Percentiles rank a stretch among this genome's conserved stretches.
Evolutionary conservation across 805 yeast genomes (phyloP).

Genomic region (Metschnikowia chrysomelidarum): DNA sequence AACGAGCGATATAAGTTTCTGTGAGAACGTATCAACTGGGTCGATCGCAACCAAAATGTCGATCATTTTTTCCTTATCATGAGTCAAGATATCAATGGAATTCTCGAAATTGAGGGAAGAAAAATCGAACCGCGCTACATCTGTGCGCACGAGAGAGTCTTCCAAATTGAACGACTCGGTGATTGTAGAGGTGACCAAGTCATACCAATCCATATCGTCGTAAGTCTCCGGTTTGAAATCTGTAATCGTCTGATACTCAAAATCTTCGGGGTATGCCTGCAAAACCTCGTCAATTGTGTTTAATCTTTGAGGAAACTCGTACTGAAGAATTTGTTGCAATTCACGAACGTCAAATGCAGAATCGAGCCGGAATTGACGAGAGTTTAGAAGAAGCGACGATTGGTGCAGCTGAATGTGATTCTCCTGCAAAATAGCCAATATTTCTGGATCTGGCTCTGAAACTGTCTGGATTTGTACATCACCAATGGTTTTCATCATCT

Average conservation of each 20-base stretch:
- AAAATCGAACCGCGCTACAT: conserved; percentile 49
- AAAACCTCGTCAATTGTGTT: conserved; percentile 28
- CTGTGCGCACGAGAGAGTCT: conserved; percentile 38
- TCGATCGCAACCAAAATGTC: conserved; percentile 64
- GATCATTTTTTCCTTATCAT: conserved; percentile 34
- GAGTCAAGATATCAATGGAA: conserved; percentile 24
- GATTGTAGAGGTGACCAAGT: conserved; percentile 41
- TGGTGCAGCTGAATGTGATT: conserved; percentile 32
- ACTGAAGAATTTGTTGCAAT: conserved; percentile 39
- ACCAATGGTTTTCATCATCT: conserved; percentile 29
- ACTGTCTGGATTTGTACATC: conserved; percentile 12
- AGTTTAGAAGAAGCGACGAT: conserved; percentile 49
- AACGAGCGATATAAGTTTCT: conserved; percentile 51
- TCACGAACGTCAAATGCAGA: conserved; percentile 24
- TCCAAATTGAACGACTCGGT: conserved; percentile 45
- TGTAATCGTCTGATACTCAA: conserved; percentile 13
- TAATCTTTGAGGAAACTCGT: conserved; percentile 49
- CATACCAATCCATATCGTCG: conserved; percentile 45
- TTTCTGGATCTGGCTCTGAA: conserved; percentile 3
- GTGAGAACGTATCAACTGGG: conserved; percentile 71
- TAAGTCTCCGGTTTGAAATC: conserved; percentile 17
- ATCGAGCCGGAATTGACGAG: conserved; percentile 46
- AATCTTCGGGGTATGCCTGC: conserved; percentile 26
- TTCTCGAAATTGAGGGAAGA: conserved; percentile 28
- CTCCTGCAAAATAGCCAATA: conserved; percentile 23